These are phyloP conservation scores for Fabrea salina DNA, from an alignment of 169 alveolate genomes.

Conservation along the genomic window DNA sequence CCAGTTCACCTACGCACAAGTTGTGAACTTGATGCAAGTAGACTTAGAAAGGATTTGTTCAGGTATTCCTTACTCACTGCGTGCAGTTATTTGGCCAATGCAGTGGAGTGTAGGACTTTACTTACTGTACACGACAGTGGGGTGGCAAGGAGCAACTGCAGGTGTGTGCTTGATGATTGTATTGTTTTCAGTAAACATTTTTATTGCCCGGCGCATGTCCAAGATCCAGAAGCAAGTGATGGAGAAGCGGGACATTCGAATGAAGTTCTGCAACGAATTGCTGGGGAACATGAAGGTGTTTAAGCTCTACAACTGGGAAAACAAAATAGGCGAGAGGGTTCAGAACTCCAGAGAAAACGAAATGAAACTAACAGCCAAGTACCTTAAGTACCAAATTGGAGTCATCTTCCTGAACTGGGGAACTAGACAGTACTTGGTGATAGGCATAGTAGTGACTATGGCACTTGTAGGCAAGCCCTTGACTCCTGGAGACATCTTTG, in stretches of 20 bases:
- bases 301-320: conserved; percentile 22
- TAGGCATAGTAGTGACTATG: not conserved
- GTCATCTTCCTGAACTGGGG: conserved; percentile 12
- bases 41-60: not conserved
- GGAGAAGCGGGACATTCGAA: conserved; percentile 5
- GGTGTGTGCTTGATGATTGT: conserved; percentile 2
- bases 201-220: conserved; percentile 1
- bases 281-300: conserved; percentile 4
- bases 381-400: not conserved
- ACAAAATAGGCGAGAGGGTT: conserved; percentile 14
- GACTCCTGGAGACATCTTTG: conserved; percentile 8
- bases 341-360: not conserved
- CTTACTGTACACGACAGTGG: not conserved
- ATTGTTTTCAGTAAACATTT: not conserved
- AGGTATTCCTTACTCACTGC: not conserved
- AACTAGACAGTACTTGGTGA: not conserved
- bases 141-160: not conserved
- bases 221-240: not conserved
- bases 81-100: conserved; percentile 17
- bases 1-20: not conserved
- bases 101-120: not conserved
- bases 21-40: conserved; percentile 23
- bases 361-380: not conserved
- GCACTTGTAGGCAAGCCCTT: not conserved
- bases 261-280: conserved; percentile 14